phyloP scores from a whole-genome alignment of 352 stramenopile species.

The Phytophthora citricola region DNA sequence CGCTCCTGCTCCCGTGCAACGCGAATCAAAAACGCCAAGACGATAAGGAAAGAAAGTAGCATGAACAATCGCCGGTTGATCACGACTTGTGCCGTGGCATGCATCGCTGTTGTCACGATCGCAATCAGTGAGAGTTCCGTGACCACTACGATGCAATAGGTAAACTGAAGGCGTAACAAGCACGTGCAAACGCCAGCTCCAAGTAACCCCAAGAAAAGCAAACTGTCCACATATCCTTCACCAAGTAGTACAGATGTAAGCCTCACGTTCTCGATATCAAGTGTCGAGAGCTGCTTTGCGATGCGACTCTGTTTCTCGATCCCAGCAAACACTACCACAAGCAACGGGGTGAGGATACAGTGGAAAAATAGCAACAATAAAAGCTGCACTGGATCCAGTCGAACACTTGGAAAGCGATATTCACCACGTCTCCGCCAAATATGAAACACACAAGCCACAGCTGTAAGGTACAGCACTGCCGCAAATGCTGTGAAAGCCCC shows the following conservation, averaged over 20 bases:
- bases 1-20: conserved; percentile 56
- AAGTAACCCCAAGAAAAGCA: conserved; percentile 60
- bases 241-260: conserved; percentile 38
- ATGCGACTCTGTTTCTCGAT: conserved; percentile 44
- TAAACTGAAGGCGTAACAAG: conserved; percentile 63
- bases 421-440: conserved; percentile 39
- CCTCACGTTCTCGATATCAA: conserved; percentile 23
- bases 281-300: conserved; percentile 12
- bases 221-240: conserved; percentile 41
- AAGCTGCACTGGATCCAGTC: conserved; percentile 51
- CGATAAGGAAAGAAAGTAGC: conserved; percentile 43
- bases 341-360: conserved; percentile 43
- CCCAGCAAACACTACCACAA: conserved; percentile 41
- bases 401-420: conserved; percentile 39
- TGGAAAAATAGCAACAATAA: conserved; percentile 56
- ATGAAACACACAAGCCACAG: conserved; percentile 29
- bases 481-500: conserved; percentile 32
- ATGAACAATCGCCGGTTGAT: conserved; percentile 32
- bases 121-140: conserved; percentile 49
- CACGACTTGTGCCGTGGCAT: conserved; percentile 25
- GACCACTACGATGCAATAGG: conserved; percentile 50
- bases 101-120: conserved; percentile 34
- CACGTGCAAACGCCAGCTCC: conserved; percentile 42
- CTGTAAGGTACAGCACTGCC: conserved; percentile 38
- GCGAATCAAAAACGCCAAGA: conserved; percentile 44